phyloP scores from a whole-genome alignment of 2,329 filamentous ascomycete species.

The Rhexocercosporidium sp. region DNA sequence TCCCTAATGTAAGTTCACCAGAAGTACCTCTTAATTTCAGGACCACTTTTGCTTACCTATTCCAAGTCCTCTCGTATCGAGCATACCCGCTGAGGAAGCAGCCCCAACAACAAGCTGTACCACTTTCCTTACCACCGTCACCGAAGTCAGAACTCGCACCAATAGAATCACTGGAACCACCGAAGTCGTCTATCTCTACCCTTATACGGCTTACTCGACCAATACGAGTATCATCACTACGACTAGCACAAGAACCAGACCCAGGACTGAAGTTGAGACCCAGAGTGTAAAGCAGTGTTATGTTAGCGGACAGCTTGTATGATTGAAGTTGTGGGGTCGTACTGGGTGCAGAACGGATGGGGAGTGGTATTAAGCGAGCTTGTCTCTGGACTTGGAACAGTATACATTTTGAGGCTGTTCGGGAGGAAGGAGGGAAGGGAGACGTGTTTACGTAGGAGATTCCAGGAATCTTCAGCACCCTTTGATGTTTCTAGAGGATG shows the following conservation, averaged over 20 bases:
- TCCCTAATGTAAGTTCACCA: neutral
- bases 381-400: no score
- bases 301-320: neutral
- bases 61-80: neutral
- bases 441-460: no score
- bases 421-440: no score
- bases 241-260: constrained; percentile 1
- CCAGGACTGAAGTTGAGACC: constrained; percentile 4
- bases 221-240: constrained; percentile 8
- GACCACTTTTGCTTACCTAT: neutral
- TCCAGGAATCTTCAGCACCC: no score
- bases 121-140: neutral
- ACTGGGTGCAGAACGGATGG: no score
- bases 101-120: constrained; percentile 11
- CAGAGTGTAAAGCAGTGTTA: neutral
- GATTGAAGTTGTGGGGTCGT: neutral
- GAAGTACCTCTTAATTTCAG: neutral
- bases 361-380: no score
- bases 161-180: neutral
- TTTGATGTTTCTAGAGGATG: no score
- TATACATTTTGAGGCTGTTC: no score
- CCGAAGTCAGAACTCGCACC: neutral
- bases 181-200: neutral
- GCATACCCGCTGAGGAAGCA: neutral
- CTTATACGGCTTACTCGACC: neutral